phyloP scores from a whole-genome alignment of 495 filamentous ascomycete genomes.

The Aspergillus sclerotioniger region DNA sequence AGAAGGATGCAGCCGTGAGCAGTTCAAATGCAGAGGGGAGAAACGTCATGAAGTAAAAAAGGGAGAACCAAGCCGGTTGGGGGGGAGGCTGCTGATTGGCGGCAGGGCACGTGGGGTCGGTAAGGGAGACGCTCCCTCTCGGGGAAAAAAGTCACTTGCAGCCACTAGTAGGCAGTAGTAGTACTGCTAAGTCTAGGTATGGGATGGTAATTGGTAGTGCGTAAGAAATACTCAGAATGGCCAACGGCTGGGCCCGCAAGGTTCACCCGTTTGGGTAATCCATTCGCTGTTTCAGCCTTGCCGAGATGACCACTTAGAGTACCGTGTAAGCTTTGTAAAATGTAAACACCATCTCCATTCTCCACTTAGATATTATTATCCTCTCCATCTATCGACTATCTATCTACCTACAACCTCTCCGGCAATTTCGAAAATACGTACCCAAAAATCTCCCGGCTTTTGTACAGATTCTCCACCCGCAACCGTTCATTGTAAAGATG shows the following conservation, averaged over 20 bases:
- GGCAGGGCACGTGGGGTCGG: background rate
- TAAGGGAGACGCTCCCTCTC: too few species aligned
- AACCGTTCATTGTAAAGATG: constrained; percentile 95
- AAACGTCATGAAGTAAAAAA: too few species aligned
- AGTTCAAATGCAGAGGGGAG: too few species aligned
- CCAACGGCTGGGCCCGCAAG: background rate
- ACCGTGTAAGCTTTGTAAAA: too few species aligned
- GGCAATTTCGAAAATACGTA: constrained; percentile 76
- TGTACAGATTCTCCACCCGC: constrained; percentile 81
- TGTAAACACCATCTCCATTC: background rate
- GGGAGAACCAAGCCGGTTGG: too few species aligned
- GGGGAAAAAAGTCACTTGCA: too few species aligned
- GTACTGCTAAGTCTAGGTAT: too few species aligned
- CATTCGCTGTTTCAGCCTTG: background rate
- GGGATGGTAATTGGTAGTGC: too few species aligned
- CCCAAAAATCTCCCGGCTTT: constrained; percentile 87
- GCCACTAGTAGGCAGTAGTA: too few species aligned
- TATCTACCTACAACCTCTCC: constrained; percentile 30
- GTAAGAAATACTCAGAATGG: too few species aligned
- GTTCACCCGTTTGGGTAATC: background rate
- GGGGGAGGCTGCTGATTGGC: background rate
- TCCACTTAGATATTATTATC: background rate
- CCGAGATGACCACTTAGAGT: background rate
- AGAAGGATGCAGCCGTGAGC: too few species aligned
- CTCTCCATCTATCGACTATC: background rate